A percentile compares a stretch with the other conserved stretches of the same genome.
Conservation (phyloP, 495 filamentous ascomycete species). For the Penicillium samsonianum region DNA sequence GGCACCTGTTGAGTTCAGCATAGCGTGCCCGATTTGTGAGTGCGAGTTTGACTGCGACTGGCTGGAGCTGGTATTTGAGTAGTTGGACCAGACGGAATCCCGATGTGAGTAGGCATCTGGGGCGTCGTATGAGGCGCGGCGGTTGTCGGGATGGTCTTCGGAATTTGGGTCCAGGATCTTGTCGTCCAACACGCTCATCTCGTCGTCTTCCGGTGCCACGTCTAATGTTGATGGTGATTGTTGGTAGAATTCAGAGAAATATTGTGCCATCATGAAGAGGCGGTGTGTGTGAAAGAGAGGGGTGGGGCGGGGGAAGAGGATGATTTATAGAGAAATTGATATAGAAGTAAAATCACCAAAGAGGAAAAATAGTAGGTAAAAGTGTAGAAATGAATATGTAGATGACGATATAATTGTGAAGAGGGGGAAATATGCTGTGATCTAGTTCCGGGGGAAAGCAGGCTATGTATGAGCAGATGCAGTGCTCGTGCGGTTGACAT, state of each 20-base stretch:
- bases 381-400: conserved; percentile 28
- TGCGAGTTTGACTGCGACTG: conserved; percentile 44
- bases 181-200: conserved; percentile 79
- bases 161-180: conserved; percentile 75
- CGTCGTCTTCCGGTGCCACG: conserved; percentile 73
- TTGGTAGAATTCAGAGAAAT: conserved; percentile 61
- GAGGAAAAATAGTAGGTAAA: conserved; percentile 19
- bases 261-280: conserved; percentile 46
- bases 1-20: conserved; percentile 44
- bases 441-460: conserved; percentile 25
- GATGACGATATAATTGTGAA: conserved; percentile 20
- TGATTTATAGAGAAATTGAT: conserved; percentile 32
- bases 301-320: conserved; percentile 18
- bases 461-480: conserved; percentile 31
- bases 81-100: conserved; percentile 74
- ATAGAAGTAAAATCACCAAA: conserved; percentile 15
- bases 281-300: conserved; percentile 25
- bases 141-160: conserved; percentile 66
- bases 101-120: conserved; percentile 72
- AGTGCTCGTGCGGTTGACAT: conserved; percentile 15
- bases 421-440: conserved; percentile 14
- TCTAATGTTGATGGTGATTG: conserved; percentile 62
- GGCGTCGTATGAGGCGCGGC: conserved; percentile 70
- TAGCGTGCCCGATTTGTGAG: conserved; percentile 39
- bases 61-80: conserved; percentile 53